These are phyloP conservation scores for Aspergillus fijiensis DNA, from an alignment of 2,329 filamentous ascomycete genomes.

Conservation along the genomic window DNA sequence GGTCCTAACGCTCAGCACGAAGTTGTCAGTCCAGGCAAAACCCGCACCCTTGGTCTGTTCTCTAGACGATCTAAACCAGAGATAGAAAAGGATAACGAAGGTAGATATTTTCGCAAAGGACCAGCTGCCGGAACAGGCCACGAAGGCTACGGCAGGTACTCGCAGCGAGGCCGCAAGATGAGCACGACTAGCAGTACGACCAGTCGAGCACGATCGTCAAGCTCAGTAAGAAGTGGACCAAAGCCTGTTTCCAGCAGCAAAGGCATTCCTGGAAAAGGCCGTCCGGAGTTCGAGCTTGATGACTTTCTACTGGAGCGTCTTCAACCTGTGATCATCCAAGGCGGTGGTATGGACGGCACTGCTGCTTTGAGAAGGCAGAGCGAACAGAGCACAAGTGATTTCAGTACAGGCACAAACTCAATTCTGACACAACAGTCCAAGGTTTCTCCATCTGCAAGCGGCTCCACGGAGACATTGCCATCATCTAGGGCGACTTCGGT, in stretches of 20 bases:
- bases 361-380: slow-evolving; percentile 40
- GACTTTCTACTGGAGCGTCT: slow-evolving; percentile 50
- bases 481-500: slow-evolving; percentile 25
- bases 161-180: slow-evolving; percentile 44
- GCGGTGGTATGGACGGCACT: slow-evolving; percentile 41
- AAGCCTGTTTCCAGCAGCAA: slow-evolving; percentile 41
- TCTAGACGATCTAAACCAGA: slow-evolving; percentile 68
- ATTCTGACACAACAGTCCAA: slow-evolving; percentile 23
- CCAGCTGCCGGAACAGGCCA: slow-evolving; percentile 91
- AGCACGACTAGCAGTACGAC: slow-evolving; percentile 42
- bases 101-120: slow-evolving; percentile 66
- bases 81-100: slow-evolving; percentile 52
- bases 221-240: slow-evolving; percentile 38
- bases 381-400: slow-evolving; percentile 39
- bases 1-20: slow-evolving; percentile 30
- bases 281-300: slow-evolving; percentile 46
- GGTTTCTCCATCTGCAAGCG: slow-evolving; percentile 26
- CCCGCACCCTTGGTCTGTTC: slow-evolving; percentile 76
- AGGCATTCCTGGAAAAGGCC: slow-evolving; percentile 35
- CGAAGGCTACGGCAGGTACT: slow-evolving; percentile 60
- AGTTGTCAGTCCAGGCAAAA: slow-evolving; percentile 32
- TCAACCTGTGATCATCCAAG: slow-evolving; percentile 51
- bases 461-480: slow-evolving; percentile 37
- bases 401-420: slow-evolving; percentile 32
- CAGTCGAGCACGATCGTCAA: slow-evolving; percentile 42